These are phyloP conservation scores for Penicillium atrosanguineum DNA, from an alignment of 495 filamentous ascomycete genomes.

Conservation along the genomic window DNA sequence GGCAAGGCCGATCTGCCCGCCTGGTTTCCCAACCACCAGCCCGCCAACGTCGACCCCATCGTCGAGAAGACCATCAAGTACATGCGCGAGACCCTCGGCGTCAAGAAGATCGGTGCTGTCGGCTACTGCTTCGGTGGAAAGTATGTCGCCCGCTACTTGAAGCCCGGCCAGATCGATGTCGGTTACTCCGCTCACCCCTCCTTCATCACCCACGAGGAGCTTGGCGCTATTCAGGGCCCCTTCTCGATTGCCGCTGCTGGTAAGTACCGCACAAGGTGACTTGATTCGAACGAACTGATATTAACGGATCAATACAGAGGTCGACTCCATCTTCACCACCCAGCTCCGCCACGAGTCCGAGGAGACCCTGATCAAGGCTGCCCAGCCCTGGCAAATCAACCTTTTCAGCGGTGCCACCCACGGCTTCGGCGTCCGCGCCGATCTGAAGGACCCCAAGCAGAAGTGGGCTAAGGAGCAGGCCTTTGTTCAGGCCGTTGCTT, in stretches of 20 bases:
- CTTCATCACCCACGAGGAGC: slow-evolving; percentile 74
- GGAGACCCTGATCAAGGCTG: slow-evolving; percentile 57
- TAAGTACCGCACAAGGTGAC: slow-evolving; percentile 27
- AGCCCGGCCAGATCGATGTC: slow-evolving; percentile 52
- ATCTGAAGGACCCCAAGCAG: slow-evolving; percentile 55
- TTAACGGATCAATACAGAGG: slow-evolving; percentile 47
- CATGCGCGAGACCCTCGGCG: slow-evolving; percentile 53
- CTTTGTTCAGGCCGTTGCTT: slow-evolving; percentile 73
- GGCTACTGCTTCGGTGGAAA: slow-evolving; percentile 50
- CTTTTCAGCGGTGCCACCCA: slow-evolving; percentile 73
- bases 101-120: slow-evolving; percentile 65
- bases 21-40: slow-evolving; percentile 62
- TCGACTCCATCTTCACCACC: slow-evolving; percentile 73
- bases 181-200: slow-evolving; percentile 77
- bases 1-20: slow-evolving; percentile 54
- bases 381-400: slow-evolving; percentile 75
- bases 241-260: slow-evolving; percentile 73
- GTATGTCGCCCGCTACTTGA: slow-evolving; percentile 46
- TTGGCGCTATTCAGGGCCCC: slow-evolving; percentile 66
- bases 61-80: slow-evolving; percentile 59
- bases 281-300: not conserved
- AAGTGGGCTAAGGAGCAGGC: slow-evolving; percentile 86
- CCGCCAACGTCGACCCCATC: slow-evolving; percentile 60
- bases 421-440: slow-evolving; percentile 75
- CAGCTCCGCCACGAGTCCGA: slow-evolving; percentile 67